Conservation (phyloP, 306 rosid genomes). For the Cicer yamashitae region DNA sequence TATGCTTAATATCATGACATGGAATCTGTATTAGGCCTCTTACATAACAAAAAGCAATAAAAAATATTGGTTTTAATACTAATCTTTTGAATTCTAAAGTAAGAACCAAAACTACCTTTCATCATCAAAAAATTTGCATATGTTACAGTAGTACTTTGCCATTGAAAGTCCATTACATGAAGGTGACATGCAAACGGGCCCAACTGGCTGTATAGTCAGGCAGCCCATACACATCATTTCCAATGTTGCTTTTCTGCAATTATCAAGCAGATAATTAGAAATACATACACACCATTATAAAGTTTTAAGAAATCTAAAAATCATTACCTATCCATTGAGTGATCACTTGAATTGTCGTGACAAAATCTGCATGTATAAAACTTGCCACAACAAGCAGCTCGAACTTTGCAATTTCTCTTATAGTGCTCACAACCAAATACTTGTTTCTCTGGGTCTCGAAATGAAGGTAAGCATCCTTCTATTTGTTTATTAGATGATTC, state of each 20-base stretch:
- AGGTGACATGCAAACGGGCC: constrained; percentile 80
- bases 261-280: constrained; percentile 46
- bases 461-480: constrained; percentile 69
- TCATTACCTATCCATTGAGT: constrained; percentile 94
- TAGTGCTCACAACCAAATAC: constrained; percentile 95
- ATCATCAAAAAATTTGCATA: constrained; percentile 95
- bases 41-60: background rate
- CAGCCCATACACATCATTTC: constrained; percentile 99
- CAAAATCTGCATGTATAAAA: constrained; percentile 95
- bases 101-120: constrained; percentile 69
- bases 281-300: background rate
- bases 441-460: constrained; percentile 70
- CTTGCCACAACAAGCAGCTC: constrained; percentile 96
- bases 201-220: constrained; percentile 80
- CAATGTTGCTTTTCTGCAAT: constrained; percentile 80
- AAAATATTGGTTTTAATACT: constrained; percentile 14
- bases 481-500: constrained; percentile 75
- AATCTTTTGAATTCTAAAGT: constrained; percentile 31
- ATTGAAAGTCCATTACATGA: constrained; percentile 83
- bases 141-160: constrained; percentile 92
- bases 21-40: background rate
- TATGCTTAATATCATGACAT: constrained; percentile 19
- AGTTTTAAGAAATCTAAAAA: constrained; percentile 32
- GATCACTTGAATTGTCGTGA: constrained; percentile 98
- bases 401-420: constrained; percentile 97